Conservation (phyloP, 164 flowering plant species). For the Dillenia turbinata region DNA sequence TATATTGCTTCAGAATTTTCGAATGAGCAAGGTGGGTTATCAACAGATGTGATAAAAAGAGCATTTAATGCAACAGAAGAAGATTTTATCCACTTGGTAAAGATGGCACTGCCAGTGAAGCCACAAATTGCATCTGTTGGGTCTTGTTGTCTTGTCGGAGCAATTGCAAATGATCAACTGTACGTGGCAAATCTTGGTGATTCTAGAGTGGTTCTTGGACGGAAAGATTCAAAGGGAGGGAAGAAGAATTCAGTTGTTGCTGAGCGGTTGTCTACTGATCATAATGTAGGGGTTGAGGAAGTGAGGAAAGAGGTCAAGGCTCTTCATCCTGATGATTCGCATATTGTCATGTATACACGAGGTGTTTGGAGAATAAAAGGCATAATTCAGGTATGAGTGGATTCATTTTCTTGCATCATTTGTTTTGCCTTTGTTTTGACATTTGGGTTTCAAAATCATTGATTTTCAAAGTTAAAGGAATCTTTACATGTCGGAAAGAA, state of each 20-base stretch:
- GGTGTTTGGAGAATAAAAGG: slow-evolving; percentile 98
- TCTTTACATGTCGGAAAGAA: too few relatives aligned
- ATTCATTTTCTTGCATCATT: too few relatives aligned
- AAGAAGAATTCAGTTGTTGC: slow-evolving; percentile 30
- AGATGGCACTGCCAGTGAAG: slow-evolving; percentile 24
- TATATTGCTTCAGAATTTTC: slow-evolving; percentile 23
- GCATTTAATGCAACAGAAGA: slow-evolving; percentile 39
- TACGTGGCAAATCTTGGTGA: slow-evolving; percentile 74
- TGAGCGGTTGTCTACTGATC: slow-evolving; percentile 75
- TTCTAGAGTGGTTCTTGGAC: slow-evolving; percentile 67
- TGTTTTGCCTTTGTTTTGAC: slow-evolving; percentile 5
- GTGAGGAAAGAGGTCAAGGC: slow-evolving; percentile 72
- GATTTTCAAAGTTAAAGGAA: too few relatives aligned
- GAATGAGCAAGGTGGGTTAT: slow-evolving; percentile 39
- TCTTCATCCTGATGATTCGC: slow-evolving; percentile 90
- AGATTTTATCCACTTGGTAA: slow-evolving; percentile 36
- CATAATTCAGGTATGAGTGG: slow-evolving; percentile 73
- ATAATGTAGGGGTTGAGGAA: slow-evolving; percentile 79
- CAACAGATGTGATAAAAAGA: slow-evolving; percentile 36
- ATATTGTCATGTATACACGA: slow-evolving; percentile 62
- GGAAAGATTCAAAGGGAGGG: slow-evolving; percentile 15
- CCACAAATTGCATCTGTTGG: slow-evolving; percentile 72
- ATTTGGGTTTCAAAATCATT: background rate
- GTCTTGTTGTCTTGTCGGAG: slow-evolving; percentile 67
- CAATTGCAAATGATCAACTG: slow-evolving; percentile 37